These are phyloP conservation scores for Cercospora berteroae DNA, from an alignment of 2,329 filamentous ascomycete genomes.

Conservation along the genomic window DNA sequence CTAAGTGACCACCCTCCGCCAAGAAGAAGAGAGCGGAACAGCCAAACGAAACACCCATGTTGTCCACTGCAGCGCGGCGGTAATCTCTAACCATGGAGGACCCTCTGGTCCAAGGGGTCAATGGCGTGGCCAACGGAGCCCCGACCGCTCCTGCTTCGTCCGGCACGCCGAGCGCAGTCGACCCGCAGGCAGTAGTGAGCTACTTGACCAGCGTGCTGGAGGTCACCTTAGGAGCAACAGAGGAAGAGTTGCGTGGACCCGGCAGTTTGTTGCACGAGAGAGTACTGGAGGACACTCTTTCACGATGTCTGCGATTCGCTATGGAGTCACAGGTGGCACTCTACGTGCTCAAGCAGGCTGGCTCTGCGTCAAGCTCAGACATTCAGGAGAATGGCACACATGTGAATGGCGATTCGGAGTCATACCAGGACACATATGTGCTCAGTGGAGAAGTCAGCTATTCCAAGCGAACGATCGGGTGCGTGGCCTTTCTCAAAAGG, in stretches of 20 bases:
- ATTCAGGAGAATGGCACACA: constrained; percentile 49
- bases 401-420: constrained; percentile 31
- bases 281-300: constrained; percentile 73
- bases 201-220: constrained; percentile 50
- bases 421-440: constrained; percentile 65
- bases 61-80: constrained; percentile 6
- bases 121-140: constrained; percentile 37
- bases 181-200: constrained; percentile 49
- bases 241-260: constrained; percentile 72
- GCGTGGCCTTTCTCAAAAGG: constrained; percentile 85
- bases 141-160: constrained; percentile 29
- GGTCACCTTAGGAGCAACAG: constrained; percentile 52
- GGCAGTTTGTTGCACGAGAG: constrained; percentile 78
- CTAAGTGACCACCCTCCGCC: constrained; percentile 6
- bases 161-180: constrained; percentile 35
- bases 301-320: constrained; percentile 85
- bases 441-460: constrained; percentile 80
- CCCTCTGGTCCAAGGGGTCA: constrained; percentile 38
- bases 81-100: constrained; percentile 37
- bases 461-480: constrained; percentile 75
- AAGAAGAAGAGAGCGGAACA: constrained; percentile 3
- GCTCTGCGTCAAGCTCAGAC: constrained; percentile 39
- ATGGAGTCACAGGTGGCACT: constrained; percentile 82
- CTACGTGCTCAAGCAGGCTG: constrained; percentile 81
- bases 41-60: constrained; percentile 1